phyloP scores from a whole-genome alignment of 257 asterid genomes.

The Nicotiana otophora region DNA sequence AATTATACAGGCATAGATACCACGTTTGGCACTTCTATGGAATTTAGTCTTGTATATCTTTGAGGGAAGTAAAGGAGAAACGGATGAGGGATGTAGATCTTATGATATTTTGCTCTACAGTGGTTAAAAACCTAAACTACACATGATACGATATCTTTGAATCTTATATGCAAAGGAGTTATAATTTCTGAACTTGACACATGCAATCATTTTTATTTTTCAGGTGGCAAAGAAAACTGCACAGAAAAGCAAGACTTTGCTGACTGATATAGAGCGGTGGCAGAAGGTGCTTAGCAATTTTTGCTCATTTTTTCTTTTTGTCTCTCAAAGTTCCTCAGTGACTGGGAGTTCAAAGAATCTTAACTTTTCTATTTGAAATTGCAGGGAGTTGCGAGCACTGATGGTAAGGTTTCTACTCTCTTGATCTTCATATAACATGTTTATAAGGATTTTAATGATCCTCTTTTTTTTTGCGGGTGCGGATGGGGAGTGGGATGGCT shows the following conservation, averaged over 20 bases:
- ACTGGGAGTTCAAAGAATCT: slow-evolving; percentile 11
- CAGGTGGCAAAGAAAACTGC: slow-evolving; percentile 95
- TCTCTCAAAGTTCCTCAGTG: background rate
- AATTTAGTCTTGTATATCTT: background rate
- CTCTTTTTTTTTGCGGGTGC: background rate
- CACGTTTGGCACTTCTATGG: background rate
- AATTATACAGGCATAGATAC: background rate
- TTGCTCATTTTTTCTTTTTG: slow-evolving; percentile 6
- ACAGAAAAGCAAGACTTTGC: slow-evolving; percentile 79
- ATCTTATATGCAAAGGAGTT: background rate
- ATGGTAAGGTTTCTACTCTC: slow-evolving; percentile 47
- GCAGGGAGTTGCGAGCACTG: slow-evolving; percentile 97
- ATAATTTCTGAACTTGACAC: background rate
- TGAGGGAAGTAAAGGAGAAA: background rate
- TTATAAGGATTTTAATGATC: background rate
- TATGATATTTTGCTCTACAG: background rate
- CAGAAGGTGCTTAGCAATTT: slow-evolving; percentile 54
- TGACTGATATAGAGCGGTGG: slow-evolving; percentile 90
- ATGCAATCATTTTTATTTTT: slow-evolving; percentile 10
- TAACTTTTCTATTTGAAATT: slow-evolving; percentile 24
- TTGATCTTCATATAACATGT: background rate
- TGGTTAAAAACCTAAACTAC: background rate
- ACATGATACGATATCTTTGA: background rate
- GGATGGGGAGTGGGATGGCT: background rate
- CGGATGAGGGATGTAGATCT: background rate